phyloP scores from a whole-genome alignment of 1,284 basidiomycete species.

The Trichosporon inkin region DNA sequence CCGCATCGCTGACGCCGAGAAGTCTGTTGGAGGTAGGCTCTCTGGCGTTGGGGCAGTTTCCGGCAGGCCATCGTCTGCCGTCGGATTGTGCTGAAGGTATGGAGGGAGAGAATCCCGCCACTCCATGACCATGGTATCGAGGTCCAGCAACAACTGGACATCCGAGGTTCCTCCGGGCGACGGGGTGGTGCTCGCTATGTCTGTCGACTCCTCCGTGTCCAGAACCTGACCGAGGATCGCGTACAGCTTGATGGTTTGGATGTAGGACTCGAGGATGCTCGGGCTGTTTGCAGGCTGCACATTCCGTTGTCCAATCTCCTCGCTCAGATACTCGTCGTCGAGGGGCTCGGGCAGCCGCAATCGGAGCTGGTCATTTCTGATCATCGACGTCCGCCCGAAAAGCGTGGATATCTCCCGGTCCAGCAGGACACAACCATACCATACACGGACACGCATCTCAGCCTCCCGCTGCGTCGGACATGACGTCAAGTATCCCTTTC shows the following conservation, averaged over 20 bases:
- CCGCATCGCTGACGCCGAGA: background rate
- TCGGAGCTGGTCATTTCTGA: background rate
- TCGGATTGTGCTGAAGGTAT: background rate
- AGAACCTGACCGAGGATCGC: background rate
- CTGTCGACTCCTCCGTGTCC: background rate
- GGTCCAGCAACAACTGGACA: background rate
- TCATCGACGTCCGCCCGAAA: background rate
- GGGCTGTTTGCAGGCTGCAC: background rate
- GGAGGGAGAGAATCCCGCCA: background rate
- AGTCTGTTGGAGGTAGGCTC: background rate
- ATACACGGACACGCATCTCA: background rate
- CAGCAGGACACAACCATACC: constrained; percentile 3
- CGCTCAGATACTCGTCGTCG: constrained; percentile 1
- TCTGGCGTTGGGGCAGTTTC: background rate
- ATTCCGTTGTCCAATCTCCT: background rate
- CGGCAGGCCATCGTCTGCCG: background rate
- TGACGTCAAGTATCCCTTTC: background rate
- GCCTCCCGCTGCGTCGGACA: background rate
- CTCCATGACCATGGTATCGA: constrained; percentile 1
- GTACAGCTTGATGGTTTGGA: constrained; percentile 7
- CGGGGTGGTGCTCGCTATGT: background rate
- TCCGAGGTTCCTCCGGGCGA: background rate
- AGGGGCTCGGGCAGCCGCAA: background rate
- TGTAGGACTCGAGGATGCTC: background rate
- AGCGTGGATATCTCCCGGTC: constrained; percentile 1